Evolutionary conservation across 2,329 filamentous ascomycete species (phyloP).

Genomic region (Pyrenophora seminiperda): DNA sequence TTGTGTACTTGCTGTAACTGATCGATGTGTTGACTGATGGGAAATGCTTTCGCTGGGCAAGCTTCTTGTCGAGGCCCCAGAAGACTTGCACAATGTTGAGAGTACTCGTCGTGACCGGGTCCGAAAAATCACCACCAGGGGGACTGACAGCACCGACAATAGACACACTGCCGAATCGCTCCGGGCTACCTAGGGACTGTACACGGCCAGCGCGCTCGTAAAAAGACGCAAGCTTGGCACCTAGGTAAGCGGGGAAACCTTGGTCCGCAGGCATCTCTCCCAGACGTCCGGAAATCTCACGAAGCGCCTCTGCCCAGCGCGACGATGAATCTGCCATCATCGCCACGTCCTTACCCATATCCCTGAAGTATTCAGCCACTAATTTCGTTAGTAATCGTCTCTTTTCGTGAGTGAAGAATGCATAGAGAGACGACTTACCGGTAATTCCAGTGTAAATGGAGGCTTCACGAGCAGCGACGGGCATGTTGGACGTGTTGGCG

Average conservation of each 20-base stretch:
- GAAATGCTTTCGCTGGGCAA: conserved; percentile 98
- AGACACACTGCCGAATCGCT: conserved; percentile 88
- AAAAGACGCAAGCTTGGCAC: conserved; percentile 96
- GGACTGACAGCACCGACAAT: conserved; percentile 98
- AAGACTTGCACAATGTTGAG: conserved; percentile 98
- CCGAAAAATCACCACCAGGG: conserved; percentile 98
- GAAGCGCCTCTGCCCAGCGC: conserved; percentile 96
- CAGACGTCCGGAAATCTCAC: conserved; percentile 97
- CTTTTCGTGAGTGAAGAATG: conserved; percentile 55
- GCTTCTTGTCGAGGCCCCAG: conserved; percentile 99
- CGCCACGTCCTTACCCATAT: conserved; percentile 94
- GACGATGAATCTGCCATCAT: conserved; percentile 99
- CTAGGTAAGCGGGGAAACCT: conserved; percentile 97
- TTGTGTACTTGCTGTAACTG: conserved; percentile 97
- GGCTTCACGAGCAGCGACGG: conserved; percentile 94
- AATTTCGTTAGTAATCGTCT: too few relatives aligned
- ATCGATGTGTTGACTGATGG: conserved; percentile 94
- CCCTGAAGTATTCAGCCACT: conserved; percentile 94
- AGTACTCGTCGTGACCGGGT: conserved; percentile 92
- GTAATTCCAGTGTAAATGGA: conserved; percentile 95
- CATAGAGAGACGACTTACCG: background rate
- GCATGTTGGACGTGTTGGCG: conserved; percentile 99
- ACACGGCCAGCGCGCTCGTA: conserved; percentile 97
- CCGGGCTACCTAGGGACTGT: conserved; percentile 82
- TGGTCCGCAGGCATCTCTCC: conserved; percentile 99